Evolutionary conservation across 2,329 filamentous ascomycete genomes (phyloP).

Genomic region (Xylariaceae sp.): DNA sequence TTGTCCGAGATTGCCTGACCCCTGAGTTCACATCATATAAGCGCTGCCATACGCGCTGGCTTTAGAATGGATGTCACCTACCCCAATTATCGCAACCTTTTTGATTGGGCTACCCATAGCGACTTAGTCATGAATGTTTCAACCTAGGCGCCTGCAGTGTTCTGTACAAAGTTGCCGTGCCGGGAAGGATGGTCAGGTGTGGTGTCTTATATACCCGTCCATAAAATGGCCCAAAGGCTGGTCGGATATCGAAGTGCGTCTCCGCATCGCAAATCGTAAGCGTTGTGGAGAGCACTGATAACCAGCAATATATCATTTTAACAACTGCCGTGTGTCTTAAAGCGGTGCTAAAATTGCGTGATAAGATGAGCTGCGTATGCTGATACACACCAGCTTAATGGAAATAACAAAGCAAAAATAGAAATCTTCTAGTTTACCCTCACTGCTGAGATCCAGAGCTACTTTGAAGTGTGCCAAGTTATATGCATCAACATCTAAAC

Average conservation of each 20-base stretch:
- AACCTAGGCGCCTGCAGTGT: neutral
- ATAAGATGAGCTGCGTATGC: neutral
- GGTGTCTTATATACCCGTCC: constrained; percentile 13
- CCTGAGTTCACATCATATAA: constrained; percentile 31
- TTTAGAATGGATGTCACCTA: constrained; percentile 24
- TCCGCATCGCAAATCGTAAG: constrained; percentile 1
- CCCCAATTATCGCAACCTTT: constrained; percentile 34
- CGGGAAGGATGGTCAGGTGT: neutral
- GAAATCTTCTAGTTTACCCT: too few species aligned
- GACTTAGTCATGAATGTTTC: neutral
- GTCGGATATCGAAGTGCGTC: neutral
- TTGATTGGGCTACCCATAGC: constrained; percentile 33
- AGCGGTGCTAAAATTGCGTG: constrained; percentile 20
- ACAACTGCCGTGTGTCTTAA: constrained; percentile 13
- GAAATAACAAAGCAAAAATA: too few species aligned
- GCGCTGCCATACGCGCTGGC: neutral
- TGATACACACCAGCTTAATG: too few species aligned
- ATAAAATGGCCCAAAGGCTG: too few species aligned
- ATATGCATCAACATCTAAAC: too few species aligned
- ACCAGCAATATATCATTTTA: neutral
- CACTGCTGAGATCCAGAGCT: too few species aligned
- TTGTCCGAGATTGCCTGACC: constrained; percentile 41
- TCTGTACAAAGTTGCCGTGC: neutral
- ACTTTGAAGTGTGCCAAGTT: too few species aligned
- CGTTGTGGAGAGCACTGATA: neutral